phyloP scores from a whole-genome alignment of 2,329 filamentous ascomycete species.

The Tolypocladium pustulatum region DNA sequence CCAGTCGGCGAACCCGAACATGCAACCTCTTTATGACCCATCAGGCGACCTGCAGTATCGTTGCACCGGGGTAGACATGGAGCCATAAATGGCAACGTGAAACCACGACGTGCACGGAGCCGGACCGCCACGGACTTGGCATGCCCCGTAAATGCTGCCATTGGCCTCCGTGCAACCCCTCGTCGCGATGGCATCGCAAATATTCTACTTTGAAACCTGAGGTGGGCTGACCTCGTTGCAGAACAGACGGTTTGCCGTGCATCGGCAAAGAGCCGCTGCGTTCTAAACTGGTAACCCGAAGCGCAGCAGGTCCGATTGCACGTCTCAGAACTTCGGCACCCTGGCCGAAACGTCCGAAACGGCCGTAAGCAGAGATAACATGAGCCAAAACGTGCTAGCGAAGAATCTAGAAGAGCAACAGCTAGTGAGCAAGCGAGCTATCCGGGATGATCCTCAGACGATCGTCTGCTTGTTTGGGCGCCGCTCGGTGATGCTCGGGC shows the following conservation, averaged over 20 bases:
- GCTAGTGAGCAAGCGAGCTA: neutral
- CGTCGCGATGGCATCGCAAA: neutral
- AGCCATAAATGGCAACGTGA: neutral
- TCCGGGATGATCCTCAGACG: neutral
- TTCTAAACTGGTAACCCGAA: neutral
- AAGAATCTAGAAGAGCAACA: neutral
- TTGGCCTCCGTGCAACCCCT: neutral
- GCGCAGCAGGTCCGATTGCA: neutral
- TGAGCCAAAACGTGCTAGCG: neutral
- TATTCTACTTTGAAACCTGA: neutral
- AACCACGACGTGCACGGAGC: neutral
- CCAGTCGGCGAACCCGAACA: neutral
- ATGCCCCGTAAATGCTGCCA: neutral
- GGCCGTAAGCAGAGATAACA: neutral
- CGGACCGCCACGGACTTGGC: neutral
- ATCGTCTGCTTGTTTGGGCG: neutral
- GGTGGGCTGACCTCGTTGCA: neutral
- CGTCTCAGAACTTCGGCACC: neutral
- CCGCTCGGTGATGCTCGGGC: neutral
- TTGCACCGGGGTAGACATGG: neutral
- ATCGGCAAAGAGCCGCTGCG: neutral
- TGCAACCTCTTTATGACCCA: neutral
- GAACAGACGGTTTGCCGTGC: neutral
- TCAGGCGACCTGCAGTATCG: neutral
- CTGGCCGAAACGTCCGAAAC: neutral